Percentiles rank a stretch among this genome's conserved stretches.
These are phyloP conservation scores for Rhinocladiella similis DNA, from an alignment of 2,329 filamentous ascomycete species.

Conservation along the genomic window DNA sequence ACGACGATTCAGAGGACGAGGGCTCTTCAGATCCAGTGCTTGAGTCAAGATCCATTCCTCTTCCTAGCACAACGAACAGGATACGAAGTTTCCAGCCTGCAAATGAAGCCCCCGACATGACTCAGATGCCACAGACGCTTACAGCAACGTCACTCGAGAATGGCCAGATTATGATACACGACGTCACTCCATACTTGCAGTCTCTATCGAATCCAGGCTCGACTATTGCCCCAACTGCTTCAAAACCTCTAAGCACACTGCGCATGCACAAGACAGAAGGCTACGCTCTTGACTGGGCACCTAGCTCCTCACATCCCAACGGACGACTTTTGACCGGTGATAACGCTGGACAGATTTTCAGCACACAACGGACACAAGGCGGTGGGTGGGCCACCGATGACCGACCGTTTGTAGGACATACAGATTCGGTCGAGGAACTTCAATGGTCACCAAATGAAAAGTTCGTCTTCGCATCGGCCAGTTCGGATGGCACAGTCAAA, in stretches of 20 bases:
- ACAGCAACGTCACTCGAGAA: conserved; percentile 93
- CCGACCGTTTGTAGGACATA: conserved; percentile 79
- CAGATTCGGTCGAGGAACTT: conserved; percentile 84
- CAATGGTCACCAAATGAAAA: conserved; percentile 95
- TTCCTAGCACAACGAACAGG: conserved; percentile 87
- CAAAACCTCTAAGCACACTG: conserved; percentile 84
- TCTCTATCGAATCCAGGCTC: conserved; percentile 89
- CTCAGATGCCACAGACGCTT: conserved; percentile 74
- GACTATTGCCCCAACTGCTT: conserved; percentile 75
- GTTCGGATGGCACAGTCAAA: conserved; percentile 90
- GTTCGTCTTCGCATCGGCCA: conserved; percentile 91
- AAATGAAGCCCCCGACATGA: conserved; percentile 65
- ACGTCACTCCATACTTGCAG: conserved; percentile 83
- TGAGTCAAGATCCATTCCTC: conserved; percentile 84
- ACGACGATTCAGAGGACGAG: conserved; percentile 70
- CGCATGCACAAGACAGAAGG: conserved; percentile 91
- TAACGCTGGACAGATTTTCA: conserved; percentile 84
- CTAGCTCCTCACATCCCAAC: conserved; percentile 61
- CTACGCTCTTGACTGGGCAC: conserved; percentile 97
- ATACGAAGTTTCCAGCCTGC: conserved; percentile 79
- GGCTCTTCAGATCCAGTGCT: conserved; percentile 77
- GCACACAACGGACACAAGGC: conserved; percentile 80
- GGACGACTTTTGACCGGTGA: conserved; percentile 92
- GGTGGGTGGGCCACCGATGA: conserved; percentile 88
- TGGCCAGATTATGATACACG: conserved; percentile 80